Evolutionary conservation across 495 filamentous ascomycete species (phyloP).

Genomic region (Aspergillus avenaceus): DNA sequence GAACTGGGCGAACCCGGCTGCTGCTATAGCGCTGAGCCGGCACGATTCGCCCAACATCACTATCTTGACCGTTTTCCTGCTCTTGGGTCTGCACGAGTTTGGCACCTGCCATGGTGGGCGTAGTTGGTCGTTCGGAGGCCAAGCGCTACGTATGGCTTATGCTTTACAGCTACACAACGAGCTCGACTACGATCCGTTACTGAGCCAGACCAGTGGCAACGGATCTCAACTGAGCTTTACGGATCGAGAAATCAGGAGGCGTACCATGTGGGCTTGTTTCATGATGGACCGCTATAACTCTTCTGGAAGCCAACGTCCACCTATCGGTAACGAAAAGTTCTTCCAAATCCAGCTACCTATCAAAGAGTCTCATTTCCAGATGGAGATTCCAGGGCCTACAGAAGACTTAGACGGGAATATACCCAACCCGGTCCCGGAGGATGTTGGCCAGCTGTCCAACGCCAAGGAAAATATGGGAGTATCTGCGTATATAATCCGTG

Average conservation of each 20-base stretch:
- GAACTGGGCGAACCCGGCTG: constrained; percentile 79
- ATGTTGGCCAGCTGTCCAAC: constrained; percentile 60
- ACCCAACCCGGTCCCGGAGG: constrained; percentile 58
- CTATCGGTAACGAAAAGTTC: constrained; percentile 84
- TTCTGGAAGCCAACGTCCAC: constrained; percentile 88
- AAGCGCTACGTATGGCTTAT: constrained; percentile 95
- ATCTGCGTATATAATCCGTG: constrained; percentile 83
- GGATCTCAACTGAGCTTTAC: constrained; percentile 75
- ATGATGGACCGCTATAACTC: constrained; percentile 97
- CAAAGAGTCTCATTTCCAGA: constrained; percentile 82
- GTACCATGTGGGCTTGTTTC: constrained; percentile 98
- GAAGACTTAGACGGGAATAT: constrained; percentile 77
- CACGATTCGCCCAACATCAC: constrained; percentile 97
- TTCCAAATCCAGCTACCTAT: constrained; percentile 88
- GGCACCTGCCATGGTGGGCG: constrained; percentile 94
- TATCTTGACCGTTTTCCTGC: constrained; percentile 80
- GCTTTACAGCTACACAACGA: constrained; percentile 92
- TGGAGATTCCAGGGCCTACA: constrained; percentile 85
- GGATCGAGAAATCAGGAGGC: constrained; percentile 84
- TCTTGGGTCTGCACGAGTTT: constrained; percentile 91
- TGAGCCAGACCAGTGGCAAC: constrained; percentile 53
- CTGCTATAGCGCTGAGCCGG: constrained; percentile 75
- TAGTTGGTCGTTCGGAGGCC: constrained; percentile 92
- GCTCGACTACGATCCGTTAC: constrained; percentile 76
- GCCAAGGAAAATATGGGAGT: constrained; percentile 89